Conservation (phyloP, 371 early-diverging fungal genomes). For the Actinomortierella wolfii region DNA sequence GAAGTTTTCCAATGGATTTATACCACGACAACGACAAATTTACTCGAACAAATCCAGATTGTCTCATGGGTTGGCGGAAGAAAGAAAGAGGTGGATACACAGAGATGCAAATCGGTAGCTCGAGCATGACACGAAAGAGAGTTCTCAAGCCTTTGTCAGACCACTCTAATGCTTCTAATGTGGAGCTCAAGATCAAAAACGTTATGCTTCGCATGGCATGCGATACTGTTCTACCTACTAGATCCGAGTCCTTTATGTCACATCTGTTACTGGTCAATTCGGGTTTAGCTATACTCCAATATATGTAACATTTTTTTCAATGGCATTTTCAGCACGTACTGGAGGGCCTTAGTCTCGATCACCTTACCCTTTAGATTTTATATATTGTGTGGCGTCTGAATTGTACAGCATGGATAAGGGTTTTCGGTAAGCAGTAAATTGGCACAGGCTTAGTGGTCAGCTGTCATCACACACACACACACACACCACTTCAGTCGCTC, state of each 20-base stretch:
- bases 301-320: no score
- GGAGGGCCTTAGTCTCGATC: neutral
- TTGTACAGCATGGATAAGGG: conserved; percentile 93
- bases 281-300: conserved; percentile 88
- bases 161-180: conserved; percentile 75
- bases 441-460: conserved; percentile 92
- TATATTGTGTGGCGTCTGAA: no score
- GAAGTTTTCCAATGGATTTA: no score
- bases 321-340: no score
- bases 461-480: no score
- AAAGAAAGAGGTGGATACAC: conserved; percentile 67
- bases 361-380: no score
- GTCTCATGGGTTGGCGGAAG: conserved; percentile 66
- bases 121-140: conserved; percentile 64
- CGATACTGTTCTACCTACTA: conserved; percentile 86
- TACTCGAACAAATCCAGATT: conserved; percentile 78
- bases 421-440: conserved; percentile 97
- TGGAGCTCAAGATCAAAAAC: conserved; percentile 77
- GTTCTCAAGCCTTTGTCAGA: conserved; percentile 71
- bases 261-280: conserved; percentile 98
- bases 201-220: conserved; percentile 84
- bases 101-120: conserved; percentile 83
- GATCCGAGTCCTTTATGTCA: conserved; percentile 75
- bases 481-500: conserved; percentile 94
- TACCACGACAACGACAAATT: no score